Conservation (phyloP, 1,139 yeast species). For the Pichia sp. region DNA sequence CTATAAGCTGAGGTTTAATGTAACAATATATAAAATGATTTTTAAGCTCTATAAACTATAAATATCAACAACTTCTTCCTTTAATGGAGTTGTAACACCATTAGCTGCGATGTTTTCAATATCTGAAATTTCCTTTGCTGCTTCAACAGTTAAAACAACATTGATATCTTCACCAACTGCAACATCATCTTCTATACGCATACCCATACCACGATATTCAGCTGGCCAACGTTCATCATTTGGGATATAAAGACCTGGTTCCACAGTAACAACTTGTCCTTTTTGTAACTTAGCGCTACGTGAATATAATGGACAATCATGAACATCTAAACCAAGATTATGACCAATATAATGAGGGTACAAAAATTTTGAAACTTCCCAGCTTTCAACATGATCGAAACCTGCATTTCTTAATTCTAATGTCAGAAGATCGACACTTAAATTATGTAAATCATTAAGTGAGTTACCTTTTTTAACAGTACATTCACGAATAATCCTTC, state of each 20-base stretch:
- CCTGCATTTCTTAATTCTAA: conserved; percentile 71
- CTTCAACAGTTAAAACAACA: conserved; percentile 64
- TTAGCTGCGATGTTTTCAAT: conserved; percentile 57
- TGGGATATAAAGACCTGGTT: conserved; percentile 93
- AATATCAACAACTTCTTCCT: conserved; percentile 44
- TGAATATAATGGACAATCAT: conserved; percentile 66
- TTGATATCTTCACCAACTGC: conserved; percentile 59
- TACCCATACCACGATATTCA: conserved; percentile 82
- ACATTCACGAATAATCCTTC: conserved; percentile 68
- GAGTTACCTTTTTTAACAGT: conserved; percentile 46
- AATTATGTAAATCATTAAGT: conserved; percentile 70
- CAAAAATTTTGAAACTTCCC: conserved; percentile 49
- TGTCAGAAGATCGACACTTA: conserved; percentile 53
- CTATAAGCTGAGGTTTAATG: no score
- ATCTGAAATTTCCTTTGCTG: conserved; percentile 78
- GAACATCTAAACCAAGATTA: conserved; percentile 88
- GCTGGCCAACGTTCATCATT: conserved; percentile 62
- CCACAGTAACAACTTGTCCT: conserved; percentile 84
- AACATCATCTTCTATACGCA: conserved; percentile 89
- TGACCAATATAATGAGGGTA: conserved; percentile 97
- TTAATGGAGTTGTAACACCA: conserved; percentile 42
- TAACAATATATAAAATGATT: neutral
- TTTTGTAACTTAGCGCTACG: conserved; percentile 43
- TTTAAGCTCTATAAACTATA: conserved; percentile 21
- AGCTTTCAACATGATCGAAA: conserved; percentile 42